These are phyloP conservation scores for Boletus sensibilis DNA, from an alignment of 768 basidiomycete species.

Conservation along the genomic window DNA sequence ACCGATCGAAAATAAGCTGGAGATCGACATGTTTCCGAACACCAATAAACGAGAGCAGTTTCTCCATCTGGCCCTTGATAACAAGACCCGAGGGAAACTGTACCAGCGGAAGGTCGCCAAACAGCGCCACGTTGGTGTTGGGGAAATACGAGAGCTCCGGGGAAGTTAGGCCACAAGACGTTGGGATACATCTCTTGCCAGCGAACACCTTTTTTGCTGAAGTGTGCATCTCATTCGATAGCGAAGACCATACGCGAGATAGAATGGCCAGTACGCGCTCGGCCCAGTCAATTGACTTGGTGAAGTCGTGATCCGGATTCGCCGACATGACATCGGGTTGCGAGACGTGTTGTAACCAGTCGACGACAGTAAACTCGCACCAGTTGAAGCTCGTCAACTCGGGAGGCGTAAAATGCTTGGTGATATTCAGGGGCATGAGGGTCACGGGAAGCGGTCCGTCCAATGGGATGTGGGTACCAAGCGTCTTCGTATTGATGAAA, in stretches of 20 bases:
- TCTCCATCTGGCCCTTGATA: conserved; percentile 73
- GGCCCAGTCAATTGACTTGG: conserved; percentile 66
- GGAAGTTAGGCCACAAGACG: conserved; percentile 58
- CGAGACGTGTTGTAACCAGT: conserved; percentile 74
- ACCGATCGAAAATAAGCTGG: conserved; percentile 91
- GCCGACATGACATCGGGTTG: conserved; percentile 42
- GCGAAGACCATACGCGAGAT: conserved; percentile 67
- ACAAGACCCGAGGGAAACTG: conserved; percentile 59
- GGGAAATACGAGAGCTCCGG: conserved; percentile 81
- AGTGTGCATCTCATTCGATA: conserved; percentile 46
- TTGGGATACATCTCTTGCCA: conserved; percentile 49
- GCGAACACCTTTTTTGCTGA: conserved; percentile 43
- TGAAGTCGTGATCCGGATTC: conserved; percentile 58
- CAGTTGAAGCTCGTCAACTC: conserved; percentile 68
- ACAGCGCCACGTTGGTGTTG: conserved; percentile 69
- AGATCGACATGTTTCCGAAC: conserved; percentile 91
- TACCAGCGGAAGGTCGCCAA: conserved; percentile 85
- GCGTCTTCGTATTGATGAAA: conserved; percentile 64
- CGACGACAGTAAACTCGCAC: conserved; percentile 69
- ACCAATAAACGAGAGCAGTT: conserved; percentile 67
- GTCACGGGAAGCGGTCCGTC: conserved; percentile 12
- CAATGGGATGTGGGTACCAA: conserved; percentile 47
- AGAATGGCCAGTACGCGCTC: conserved; percentile 73
- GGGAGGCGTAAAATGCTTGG: conserved; percentile 50
- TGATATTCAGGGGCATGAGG: conserved; percentile 12